Evolutionary conservation across 495 filamentous ascomycete species (phyloP).

Genomic region (Bryoglossum gracile): DNA sequence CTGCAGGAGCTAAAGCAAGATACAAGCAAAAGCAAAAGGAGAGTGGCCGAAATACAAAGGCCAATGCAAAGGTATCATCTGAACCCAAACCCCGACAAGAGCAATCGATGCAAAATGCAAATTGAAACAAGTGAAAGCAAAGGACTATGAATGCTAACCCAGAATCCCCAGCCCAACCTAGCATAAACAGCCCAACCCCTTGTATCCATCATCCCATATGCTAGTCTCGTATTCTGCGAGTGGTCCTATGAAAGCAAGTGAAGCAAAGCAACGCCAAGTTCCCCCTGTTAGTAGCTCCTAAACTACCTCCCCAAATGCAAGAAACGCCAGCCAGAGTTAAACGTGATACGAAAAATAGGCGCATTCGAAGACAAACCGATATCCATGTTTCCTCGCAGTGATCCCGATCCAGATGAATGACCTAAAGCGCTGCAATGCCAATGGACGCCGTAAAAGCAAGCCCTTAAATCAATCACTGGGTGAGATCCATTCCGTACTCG

Average conservation of each 20-base stretch:
- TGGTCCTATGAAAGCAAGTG: not conserved
- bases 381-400: constrained; percentile 1
- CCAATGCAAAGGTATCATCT: no score
- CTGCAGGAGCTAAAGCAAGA: no score
- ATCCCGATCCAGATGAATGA: not conserved
- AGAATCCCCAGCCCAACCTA: no score
- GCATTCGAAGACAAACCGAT: constrained; percentile 28
- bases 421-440: not conserved
- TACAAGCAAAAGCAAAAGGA: no score
- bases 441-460: constrained; percentile 26
- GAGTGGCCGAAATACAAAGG: no score
- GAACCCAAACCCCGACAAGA: no score
- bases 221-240: constrained; percentile 20
- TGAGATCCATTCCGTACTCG: constrained; percentile 78
- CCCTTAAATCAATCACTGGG: constrained; percentile 35
- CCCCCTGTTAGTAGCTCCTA: constrained; percentile 16
- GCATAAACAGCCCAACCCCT: no score
- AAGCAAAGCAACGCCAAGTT: constrained; percentile 20
- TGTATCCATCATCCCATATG: no score
- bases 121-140: no score
- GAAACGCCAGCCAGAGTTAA: constrained; percentile 18
- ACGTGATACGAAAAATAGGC: constrained; percentile 21
- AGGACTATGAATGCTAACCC: no score
- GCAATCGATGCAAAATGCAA: no score
- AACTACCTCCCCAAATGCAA: constrained; percentile 27